Conservation (phyloP, 169 alveolate genomes). For the Plasmodium ovale region DNA sequence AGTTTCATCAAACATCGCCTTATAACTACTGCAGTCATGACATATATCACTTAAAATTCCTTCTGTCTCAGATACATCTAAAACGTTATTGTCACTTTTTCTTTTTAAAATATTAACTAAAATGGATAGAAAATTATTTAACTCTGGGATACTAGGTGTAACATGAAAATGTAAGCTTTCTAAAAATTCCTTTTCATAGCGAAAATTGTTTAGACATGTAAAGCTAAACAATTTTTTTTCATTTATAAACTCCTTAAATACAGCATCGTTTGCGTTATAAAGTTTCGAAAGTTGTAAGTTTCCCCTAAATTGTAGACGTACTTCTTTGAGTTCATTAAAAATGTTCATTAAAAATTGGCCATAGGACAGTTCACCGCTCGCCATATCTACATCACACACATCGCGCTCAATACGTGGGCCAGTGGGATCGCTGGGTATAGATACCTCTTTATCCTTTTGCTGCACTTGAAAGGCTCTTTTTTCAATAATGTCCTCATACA, state of each 20-base stretch:
- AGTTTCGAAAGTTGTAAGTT: slow-evolving; percentile 46
- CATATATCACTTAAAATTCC: slow-evolving; percentile 1
- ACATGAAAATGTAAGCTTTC: slow-evolving; percentile 49
- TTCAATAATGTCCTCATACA: slow-evolving; percentile 25
- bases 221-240: slow-evolving; percentile 20
- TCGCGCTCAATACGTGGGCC: neutral
- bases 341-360: slow-evolving; percentile 24
- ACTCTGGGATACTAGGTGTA: slow-evolving; percentile 25
- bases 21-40: slow-evolving; percentile 28
- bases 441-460: neutral
- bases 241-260: slow-evolving; percentile 52
- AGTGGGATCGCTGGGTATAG: neutral
- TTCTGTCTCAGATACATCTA: slow-evolving; percentile 6
- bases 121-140: slow-evolving; percentile 42
- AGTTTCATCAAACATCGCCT: slow-evolving; percentile 14
- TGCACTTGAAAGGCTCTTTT: neutral
- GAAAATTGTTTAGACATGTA: slow-evolving; percentile 19
- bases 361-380: neutral
- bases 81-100: neutral
- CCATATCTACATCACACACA: neutral
- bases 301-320: slow-evolving; percentile 48
- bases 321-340: slow-evolving; percentile 23
- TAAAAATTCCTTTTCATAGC: slow-evolving; percentile 37
- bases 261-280: slow-evolving; percentile 22
- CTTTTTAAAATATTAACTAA: slow-evolving; percentile 39